Evolutionary conservation across 257 asterid genomes (phyloP), one percentile per base, ranked within the genome.

Genomic region (Knoxia roxburghii): DNA sequence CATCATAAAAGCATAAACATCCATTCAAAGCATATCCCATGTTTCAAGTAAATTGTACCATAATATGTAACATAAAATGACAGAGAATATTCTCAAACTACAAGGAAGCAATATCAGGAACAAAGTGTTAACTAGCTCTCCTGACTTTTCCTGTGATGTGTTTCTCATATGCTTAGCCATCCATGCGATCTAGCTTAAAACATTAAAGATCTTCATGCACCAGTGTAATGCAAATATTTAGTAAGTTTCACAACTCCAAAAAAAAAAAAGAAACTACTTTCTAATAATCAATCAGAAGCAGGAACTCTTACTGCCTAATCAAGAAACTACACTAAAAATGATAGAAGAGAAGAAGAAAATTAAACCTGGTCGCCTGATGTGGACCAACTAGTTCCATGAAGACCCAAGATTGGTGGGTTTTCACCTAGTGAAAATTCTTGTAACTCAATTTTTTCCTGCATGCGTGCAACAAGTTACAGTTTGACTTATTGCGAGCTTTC

Each of bases 391-490:
- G 90, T 78, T 65, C 99, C 99, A 71, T 80, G 82, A 75, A 85
- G 84, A 73, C 99, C 98, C 43, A 94, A 67, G 61, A 90, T 21
- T 29, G 99, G 99, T 73, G 99, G 91, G 21, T 77, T 74, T n/a
- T 91, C 82, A 72, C 99, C 99, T 63, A 94, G 86, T 45, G 93
- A 94, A 81, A 94, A 94, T 56, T 68, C 95, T 84, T 74, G 95
- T 65, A 94, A 73, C 69, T 94, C 96, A 37, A 94, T 86, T 78
- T 84, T 94, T 78, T 94, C 99, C 99, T 94, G 65, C 55, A 80
- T 61, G 78, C 41, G 40, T n/a, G 65, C 20, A 57, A 26, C 24
- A 32, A 13, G 45, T 65, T 49, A 65, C 41, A 37, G 41, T 37
- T 37, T 3, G 9, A 37, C 41, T 66, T 33, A 27, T 11, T 59